A percentile compares a stretch with the other conserved stretches of the same genome.
phyloP scores from a whole-genome alignment of 306 rosid genomes.

The Trifolium dubium region DNA sequence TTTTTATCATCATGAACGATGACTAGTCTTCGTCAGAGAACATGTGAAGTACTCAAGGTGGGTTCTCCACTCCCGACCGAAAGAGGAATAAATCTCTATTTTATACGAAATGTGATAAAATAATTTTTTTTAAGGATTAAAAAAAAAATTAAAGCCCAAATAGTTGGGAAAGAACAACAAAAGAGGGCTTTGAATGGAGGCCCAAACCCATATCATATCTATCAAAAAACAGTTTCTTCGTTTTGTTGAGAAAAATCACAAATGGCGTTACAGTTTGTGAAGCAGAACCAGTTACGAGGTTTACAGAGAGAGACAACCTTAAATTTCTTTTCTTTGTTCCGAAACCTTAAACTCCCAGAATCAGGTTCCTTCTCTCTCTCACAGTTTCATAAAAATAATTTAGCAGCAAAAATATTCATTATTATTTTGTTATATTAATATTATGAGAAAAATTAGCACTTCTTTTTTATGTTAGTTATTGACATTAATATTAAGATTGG shows the following conservation, averaged over 20 bases:
- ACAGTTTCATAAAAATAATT: background rate
- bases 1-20: too few species aligned
- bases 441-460: too few species aligned
- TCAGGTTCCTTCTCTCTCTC: background rate
- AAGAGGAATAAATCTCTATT: too few species aligned
- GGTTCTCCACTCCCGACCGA: too few species aligned
- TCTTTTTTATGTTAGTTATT: too few species aligned
- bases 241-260: background rate
- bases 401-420: background rate
- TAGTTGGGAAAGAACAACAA: background rate
- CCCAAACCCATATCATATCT: background rate
- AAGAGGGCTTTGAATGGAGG: background rate
- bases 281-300: constrained; percentile 51
- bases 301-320: constrained; percentile 41
- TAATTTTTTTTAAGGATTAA: too few species aligned
- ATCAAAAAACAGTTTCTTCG: background rate
- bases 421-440: background rate
- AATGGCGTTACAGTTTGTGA: constrained; percentile 62
- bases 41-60: too few species aligned
- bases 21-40: too few species aligned
- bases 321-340: constrained; percentile 35
- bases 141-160: too few species aligned
- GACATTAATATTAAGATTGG: background rate
- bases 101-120: too few species aligned
- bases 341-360: constrained; percentile 40